These are phyloP conservation scores for Lippia alba DNA, from an alignment of 305 asterid species.

Conservation along the genomic window DNA sequence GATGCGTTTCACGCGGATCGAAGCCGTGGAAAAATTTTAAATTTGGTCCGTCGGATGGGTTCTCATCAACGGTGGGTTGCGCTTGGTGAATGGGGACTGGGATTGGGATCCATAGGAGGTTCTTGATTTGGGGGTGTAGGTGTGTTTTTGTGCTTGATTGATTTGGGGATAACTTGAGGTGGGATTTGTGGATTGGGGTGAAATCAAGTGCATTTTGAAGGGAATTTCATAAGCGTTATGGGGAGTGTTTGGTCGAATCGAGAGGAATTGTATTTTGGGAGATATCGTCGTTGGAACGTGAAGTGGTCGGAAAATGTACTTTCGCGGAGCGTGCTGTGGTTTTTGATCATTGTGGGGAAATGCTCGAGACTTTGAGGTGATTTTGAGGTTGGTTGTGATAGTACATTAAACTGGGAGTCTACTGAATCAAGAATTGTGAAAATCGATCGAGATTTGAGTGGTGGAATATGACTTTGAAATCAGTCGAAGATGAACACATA, in stretches of 20 bases:
- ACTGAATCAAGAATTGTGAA: slow-evolving; percentile 34
- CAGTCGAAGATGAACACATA: slow-evolving; percentile 58
- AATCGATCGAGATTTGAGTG: slow-evolving; percentile 36
- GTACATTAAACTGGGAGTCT: slow-evolving; percentile 35
- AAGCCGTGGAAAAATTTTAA: slow-evolving; percentile 35
- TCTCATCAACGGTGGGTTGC: slow-evolving; percentile 44
- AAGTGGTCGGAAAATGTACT: slow-evolving; percentile 52
- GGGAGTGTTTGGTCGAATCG: slow-evolving; percentile 15
- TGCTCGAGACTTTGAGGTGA: slow-evolving; percentile 23
- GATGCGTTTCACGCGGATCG: slow-evolving; percentile 52
- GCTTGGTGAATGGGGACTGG: slow-evolving; percentile 23
- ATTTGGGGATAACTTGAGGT: slow-evolving; percentile 38
- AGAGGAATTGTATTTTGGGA: slow-evolving; percentile 23
- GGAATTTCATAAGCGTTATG: slow-evolving; percentile 58
- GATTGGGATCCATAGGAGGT: slow-evolving; percentile 38
- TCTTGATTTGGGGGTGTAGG: slow-evolving; percentile 18
- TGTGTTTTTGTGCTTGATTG: slow-evolving; percentile 70
- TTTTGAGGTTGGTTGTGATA: slow-evolving; percentile 27
- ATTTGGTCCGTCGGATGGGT: slow-evolving; percentile 51
- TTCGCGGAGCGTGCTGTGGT: slow-evolving; percentile 37
- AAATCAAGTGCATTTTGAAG: slow-evolving; percentile 34
- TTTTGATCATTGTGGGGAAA: slow-evolving; percentile 35
- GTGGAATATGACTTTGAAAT: slow-evolving; percentile 29
- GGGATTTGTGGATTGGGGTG: slow-evolving; percentile 34
- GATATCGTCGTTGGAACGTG: slow-evolving; percentile 38